These are phyloP conservation scores for Phytophthora sp. DNA, from an alignment of 352 stramenopile species.

Conservation along the genomic window DNA sequence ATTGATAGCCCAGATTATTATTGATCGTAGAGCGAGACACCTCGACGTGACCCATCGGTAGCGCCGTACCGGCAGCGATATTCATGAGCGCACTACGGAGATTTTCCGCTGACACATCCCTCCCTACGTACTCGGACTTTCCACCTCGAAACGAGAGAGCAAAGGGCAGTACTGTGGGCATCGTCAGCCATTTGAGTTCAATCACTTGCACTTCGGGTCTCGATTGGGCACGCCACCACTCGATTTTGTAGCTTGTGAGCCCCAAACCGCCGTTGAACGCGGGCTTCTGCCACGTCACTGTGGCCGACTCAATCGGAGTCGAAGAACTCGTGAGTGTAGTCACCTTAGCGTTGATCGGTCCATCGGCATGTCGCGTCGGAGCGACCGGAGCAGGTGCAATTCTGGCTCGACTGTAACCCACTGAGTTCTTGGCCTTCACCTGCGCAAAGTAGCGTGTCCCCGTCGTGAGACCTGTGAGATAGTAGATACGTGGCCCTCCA, in stretches of 20 bases:
- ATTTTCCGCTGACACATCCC: slow-evolving; percentile 79
- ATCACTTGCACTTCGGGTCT: slow-evolving; percentile 83
- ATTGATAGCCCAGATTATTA: slow-evolving; percentile 69
- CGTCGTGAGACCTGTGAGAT: slow-evolving; percentile 71
- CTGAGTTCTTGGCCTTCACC: slow-evolving; percentile 75
- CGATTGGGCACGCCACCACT: slow-evolving; percentile 75
- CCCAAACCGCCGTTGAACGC: slow-evolving; percentile 62
- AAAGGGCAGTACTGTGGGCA: slow-evolving; percentile 56
- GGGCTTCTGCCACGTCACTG: slow-evolving; percentile 78
- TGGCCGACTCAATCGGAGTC: slow-evolving; percentile 64
- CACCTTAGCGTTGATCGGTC: slow-evolving; percentile 66
- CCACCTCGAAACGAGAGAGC: slow-evolving; percentile 77
- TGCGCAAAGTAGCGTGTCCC: slow-evolving; percentile 89
- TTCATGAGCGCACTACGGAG: slow-evolving; percentile 91
- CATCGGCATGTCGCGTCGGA: slow-evolving; percentile 52
- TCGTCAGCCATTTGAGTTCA: slow-evolving; percentile 79
- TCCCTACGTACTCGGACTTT: slow-evolving; percentile 70
- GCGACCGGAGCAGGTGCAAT: slow-evolving; percentile 64
- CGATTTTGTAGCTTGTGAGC: slow-evolving; percentile 80
- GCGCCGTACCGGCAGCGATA: slow-evolving; percentile 47
- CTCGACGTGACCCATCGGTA: slow-evolving; percentile 48
- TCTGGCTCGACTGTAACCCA: slow-evolving; percentile 71
- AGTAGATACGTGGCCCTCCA: slow-evolving; percentile 68
- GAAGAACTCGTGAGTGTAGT: slow-evolving; percentile 50
- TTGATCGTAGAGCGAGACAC: slow-evolving; percentile 73